These are phyloP conservation scores for Wallacemonas rigidus DNA, from an alignment of 208 protist genomes.

Conservation along the genomic window DNA sequence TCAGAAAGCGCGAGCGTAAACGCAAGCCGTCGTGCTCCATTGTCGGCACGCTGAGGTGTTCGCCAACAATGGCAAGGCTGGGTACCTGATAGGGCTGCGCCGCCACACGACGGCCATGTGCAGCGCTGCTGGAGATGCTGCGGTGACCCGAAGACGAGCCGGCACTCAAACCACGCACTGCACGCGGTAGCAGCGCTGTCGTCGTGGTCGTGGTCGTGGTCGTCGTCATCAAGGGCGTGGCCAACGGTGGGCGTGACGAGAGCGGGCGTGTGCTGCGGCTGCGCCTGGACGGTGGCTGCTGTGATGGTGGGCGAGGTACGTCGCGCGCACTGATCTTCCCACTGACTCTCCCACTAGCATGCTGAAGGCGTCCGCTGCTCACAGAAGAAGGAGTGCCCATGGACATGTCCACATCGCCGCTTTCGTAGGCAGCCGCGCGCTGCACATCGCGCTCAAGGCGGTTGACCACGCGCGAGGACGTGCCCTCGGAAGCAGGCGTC, in stretches of 20 bases:
- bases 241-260: background rate
- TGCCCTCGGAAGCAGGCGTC: background rate
- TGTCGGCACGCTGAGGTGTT: background rate
- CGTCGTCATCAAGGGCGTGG: background rate
- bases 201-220: background rate
- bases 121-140: background rate
- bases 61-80: conserved; percentile 7
- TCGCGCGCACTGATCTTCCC: background rate
- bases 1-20: background rate
- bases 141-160: background rate
- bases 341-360: background rate
- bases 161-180: conserved; percentile 5
- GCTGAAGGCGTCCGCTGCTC: background rate
- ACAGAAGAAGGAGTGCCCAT: background rate
- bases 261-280: background rate
- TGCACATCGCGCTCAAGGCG: conserved; percentile 12
- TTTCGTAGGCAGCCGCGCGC: background rate
- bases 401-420: background rate
- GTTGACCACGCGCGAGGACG: background rate
- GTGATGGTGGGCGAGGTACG: conserved; percentile 1
- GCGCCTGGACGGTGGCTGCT: conserved; percentile 2
- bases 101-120: background rate
- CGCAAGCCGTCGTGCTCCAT: background rate
- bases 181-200: background rate
- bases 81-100: background rate